phyloP scores from a whole-genome alignment of 2,329 filamentous ascomycete genomes.

The Verruconis gallopava region DNA sequence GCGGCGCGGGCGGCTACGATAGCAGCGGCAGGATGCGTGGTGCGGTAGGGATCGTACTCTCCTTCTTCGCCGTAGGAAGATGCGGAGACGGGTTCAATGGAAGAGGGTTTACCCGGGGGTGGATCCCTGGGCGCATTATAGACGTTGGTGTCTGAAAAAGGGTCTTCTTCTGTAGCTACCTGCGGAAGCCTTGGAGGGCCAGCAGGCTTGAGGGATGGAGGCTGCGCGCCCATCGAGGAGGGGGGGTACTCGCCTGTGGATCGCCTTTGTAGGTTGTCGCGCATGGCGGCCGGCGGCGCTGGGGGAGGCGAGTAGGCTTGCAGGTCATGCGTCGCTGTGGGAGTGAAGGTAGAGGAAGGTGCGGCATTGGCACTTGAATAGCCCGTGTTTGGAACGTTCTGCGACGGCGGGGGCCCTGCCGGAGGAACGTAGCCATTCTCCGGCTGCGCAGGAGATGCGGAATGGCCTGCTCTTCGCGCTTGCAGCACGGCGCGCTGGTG shows the following conservation, averaged over 20 bases:
- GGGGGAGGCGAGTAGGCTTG: slow-evolving; percentile 9
- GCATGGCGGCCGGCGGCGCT: slow-evolving; percentile 8
- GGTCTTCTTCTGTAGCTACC: neutral
- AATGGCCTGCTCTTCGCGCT: slow-evolving; percentile 35
- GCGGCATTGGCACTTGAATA: slow-evolving; percentile 1
- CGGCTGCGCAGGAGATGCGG: slow-evolving; percentile 5
- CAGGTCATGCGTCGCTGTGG: neutral
- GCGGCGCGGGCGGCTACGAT: slow-evolving; percentile 6
- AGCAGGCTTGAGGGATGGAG: neutral
- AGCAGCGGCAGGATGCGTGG: neutral
- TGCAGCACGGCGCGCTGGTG: slow-evolving; percentile 67
- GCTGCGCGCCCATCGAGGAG: neutral
- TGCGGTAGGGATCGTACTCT: slow-evolving; percentile 4
- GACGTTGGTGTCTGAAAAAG: slow-evolving; percentile 3
- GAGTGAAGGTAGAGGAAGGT: slow-evolving; percentile 3
- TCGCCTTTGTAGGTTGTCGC: slow-evolving; percentile 5
- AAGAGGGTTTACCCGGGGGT: neutral
- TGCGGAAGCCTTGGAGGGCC: neutral
- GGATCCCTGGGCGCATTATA: slow-evolving; percentile 1
- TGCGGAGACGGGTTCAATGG: slow-evolving; percentile 1
- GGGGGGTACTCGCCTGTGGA: neutral
- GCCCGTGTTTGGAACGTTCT: neutral
- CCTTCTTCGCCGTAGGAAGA: neutral
- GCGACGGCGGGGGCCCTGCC: neutral
- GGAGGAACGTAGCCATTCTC: neutral